Evolutionary conservation across 257 asterid genomes (phyloP), one percentile per base, ranked within the genome.

Genomic region (Henckelia pumila): DNA sequence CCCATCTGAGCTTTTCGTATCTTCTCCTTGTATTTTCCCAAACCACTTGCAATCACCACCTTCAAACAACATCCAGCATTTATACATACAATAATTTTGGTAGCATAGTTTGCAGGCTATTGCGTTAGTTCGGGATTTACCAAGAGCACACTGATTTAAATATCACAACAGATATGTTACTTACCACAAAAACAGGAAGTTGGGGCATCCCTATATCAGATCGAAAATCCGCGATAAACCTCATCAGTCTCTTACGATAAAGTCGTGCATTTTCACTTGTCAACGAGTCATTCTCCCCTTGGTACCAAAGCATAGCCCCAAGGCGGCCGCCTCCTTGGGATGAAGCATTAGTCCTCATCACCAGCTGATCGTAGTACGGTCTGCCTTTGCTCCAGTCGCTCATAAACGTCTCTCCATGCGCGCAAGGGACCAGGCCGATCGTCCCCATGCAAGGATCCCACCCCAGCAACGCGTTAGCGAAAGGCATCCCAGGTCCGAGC

Each of bases 381-480:
- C 68, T 28, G 21, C 86, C 83, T 5, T 61, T 69, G 25, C 56
- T 60, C 81, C 81, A 81, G 37, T 76, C 64, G 5, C 29, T 78
- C 26, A 81, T 76, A 25, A 30, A 75, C 11, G 77, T 81, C 11
- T 79, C 83, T 7, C 83, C 83, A 26, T 75, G 29, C 9, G 78
- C 86, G 64, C 81, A 81, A 14, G 86, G 83, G 16, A 78, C 83
- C 66, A 78, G 30, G 40, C 83, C 79, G 20, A 81, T 59, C 9
- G 16, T 16, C 32, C 74, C 83, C 0, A 63, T 7, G 37, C 25
- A 37, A 0, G 72, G 47, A 3, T 68, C 55, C 35, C 40, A 63
- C 8, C 57, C 37, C 23, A 81, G n/a, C 17, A 81, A 8, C 28
- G 69, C 32, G 64, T 72, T 67, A 11, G 83, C 79, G 17, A 81